Evolutionary conservation across 352 stramenopile genomes (phyloP), one percentile per base, ranked within the genome.

Genomic region (Globisporangium carolinianum): DNA sequence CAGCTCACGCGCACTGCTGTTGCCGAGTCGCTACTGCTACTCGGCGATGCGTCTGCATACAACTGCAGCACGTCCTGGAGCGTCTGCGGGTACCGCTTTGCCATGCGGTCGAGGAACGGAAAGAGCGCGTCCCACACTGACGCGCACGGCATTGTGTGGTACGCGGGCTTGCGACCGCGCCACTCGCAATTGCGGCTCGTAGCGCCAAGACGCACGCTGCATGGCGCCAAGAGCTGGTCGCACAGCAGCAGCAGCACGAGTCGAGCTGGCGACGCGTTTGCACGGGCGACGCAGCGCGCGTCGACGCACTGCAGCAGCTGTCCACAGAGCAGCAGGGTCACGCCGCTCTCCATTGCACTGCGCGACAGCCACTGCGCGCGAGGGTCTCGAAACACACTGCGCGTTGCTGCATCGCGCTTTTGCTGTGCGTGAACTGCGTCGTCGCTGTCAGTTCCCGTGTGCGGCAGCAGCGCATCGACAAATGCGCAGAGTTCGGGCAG

Each of bases 131-230:
- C 73, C 80, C 80, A 90, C 2, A 81, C 59, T 2, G 63, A 60
- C 1, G 79, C 77, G 64, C 80, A 90, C 32, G 63, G 63, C 80
- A 90, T 90, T 6, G 74, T 58, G 53, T 86, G 74, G 48, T 80
- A 87, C 52, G 69, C 63, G 0, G 80, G 80, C 51, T 85, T 87
- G 35, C 65, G 52, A 41, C 72, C 60, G 6, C 61, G 58, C 80
- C 80, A 90, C 53, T 66, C 70, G 47, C 80, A 90, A 15, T 67
- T 70, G 7, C 67, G 56, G 48, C 65, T 61, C 0, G 47, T 6
- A 10, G 37, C 32, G 14, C 58, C 66, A 3, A 72, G 47, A 17
- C 73, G 63, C 11, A 71, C 53, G 6, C 42, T 47, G 59, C 76
- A 88, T 0, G 63, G 54, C 35, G 52, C 57, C 6, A 87, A 62